These are phyloP conservation scores for Thymus quinquecostatus DNA, from an alignment of 257 asterid species.

Conservation along the genomic window DNA sequence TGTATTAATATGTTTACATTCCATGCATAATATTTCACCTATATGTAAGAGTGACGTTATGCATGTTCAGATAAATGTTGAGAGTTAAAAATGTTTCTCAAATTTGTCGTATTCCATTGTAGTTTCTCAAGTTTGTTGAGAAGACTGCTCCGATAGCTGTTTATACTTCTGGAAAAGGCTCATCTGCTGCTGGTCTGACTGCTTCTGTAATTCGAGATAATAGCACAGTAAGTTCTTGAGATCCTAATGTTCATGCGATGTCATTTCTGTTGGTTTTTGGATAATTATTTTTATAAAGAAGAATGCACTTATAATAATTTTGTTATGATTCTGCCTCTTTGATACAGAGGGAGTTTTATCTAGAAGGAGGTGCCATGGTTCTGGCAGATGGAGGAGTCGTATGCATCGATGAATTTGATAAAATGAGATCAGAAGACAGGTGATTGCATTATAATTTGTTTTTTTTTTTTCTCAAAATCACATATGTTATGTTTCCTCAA, in stretches of 20 bases:
- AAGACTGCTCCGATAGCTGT: slow-evolving; percentile 98
- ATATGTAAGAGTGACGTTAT: slow-evolving; percentile 15
- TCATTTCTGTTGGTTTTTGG: background rate
- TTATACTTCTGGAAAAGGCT: slow-evolving; percentile 97
- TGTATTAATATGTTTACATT: background rate
- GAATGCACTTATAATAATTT: slow-evolving; percentile 13
- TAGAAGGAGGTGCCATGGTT: slow-evolving; percentile 99
- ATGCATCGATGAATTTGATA: slow-evolving; percentile 98
- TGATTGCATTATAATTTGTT: slow-evolving; percentile 28
- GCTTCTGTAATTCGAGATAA: slow-evolving; percentile 98
- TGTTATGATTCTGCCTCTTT: slow-evolving; percentile 27
- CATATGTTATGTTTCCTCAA: slow-evolving; percentile 11
- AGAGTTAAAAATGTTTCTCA: slow-evolving; percentile 5
- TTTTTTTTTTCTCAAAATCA: slow-evolving; percentile 22
- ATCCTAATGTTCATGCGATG: slow-evolving; percentile 20
- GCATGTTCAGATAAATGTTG: background rate
- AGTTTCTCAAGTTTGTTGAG: slow-evolving; percentile 99
- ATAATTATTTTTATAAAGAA: background rate
- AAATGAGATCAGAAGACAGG: slow-evolving; percentile 99
- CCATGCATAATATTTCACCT: background rate
- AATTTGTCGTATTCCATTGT: slow-evolving; percentile 13
- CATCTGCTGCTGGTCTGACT: slow-evolving; percentile 99
- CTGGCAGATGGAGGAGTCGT: slow-evolving; percentile 99
- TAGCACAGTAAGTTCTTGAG: slow-evolving; percentile 71
- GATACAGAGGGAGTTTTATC: slow-evolving; percentile 89